phyloP scores from a whole-genome alignment of 495 filamentous ascomycete genomes.

The Penicillium crystallinum region DNA sequence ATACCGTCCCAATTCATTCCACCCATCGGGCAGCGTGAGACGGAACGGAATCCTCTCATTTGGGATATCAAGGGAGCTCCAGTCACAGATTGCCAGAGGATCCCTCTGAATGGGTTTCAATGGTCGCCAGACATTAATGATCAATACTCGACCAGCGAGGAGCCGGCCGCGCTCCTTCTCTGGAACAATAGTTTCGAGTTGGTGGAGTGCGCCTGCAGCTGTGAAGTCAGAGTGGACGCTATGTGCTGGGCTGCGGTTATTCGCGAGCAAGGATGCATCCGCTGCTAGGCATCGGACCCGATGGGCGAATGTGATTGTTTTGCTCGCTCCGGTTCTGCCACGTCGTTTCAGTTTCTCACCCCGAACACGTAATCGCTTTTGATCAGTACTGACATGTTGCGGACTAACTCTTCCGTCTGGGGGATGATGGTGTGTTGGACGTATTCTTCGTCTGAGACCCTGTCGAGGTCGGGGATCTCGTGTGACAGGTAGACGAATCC shows the following conservation, averaged over 20 bases:
- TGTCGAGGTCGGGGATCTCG: conserved; percentile 9
- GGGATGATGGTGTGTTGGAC: conserved; percentile 9
- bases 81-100: conserved; percentile 45
- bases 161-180: conserved; percentile 44
- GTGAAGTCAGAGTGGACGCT: conserved; percentile 22
- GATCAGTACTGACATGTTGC: conserved; percentile 6
- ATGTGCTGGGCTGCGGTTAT: conserved; percentile 15
- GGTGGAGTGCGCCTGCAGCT: conserved; percentile 4
- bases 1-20: conserved; percentile 16
- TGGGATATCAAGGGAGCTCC: conserved; percentile 14
- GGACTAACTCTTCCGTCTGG: conserved; percentile 9
- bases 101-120: conserved; percentile 50
- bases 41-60: conserved; percentile 12
- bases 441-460: not conserved
- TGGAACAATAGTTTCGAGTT: conserved; percentile 6
- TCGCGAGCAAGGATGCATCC: conserved; percentile 7
- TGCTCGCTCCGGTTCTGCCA: conserved; percentile 11
- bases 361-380: not conserved
- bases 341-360: not conserved
- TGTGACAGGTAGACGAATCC: conserved; percentile 12
- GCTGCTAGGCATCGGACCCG: conserved; percentile 13
- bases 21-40: conserved; percentile 8
- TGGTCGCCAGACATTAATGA: conserved; percentile 64
- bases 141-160: conserved; percentile 50
- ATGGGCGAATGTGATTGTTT: conserved; percentile 9